phyloP scores from a whole-genome alignment of 1,284 basidiomycete species.

The Agroathelia rolfsii region DNA sequence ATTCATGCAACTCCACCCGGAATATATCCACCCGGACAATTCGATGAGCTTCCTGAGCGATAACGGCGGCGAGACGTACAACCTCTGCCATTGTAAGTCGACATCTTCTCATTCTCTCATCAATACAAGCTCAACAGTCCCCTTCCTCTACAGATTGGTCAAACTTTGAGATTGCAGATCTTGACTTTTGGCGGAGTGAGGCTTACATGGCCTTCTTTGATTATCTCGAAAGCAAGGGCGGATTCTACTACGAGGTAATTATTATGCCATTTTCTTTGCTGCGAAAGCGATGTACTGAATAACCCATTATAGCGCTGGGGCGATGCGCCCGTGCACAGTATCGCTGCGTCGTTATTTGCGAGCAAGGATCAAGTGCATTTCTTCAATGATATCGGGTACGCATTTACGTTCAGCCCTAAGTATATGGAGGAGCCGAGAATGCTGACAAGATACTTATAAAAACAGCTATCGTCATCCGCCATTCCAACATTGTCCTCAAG shows the following conservation, averaged over 20 bases:
- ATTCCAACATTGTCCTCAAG: conserved; percentile 55
- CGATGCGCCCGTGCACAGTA: conserved; percentile 81
- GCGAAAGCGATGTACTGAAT: background rate
- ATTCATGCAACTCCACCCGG: conserved; percentile 58
- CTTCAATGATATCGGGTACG: conserved; percentile 49
- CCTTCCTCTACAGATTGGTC: conserved; percentile 48
- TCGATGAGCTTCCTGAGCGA: conserved; percentile 70
- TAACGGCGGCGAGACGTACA: conserved; percentile 61
- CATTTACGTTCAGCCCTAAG: background rate
- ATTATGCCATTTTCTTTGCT: background rate
- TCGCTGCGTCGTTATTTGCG: conserved; percentile 69
- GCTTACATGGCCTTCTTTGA: conserved; percentile 75
- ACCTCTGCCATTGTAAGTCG: conserved; percentile 70
- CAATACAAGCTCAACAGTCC: conserved; percentile 1
- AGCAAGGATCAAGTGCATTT: conserved; percentile 66
- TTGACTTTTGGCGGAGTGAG: conserved; percentile 73
- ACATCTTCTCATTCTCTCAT: conserved; percentile 6
- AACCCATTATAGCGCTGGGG: conserved; percentile 57
- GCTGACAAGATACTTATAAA: background rate
- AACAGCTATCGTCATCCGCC: conserved; percentile 51
- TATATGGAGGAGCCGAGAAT: too few species aligned
- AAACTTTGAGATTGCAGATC: conserved; percentile 80
- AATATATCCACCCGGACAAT: conserved; percentile 63
- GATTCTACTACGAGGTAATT: conserved; percentile 75
- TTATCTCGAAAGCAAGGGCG: conserved; percentile 67